Base-by-base conservation (phyloP, 306 rosid genomes). In the Fagus crenata region DNA sequence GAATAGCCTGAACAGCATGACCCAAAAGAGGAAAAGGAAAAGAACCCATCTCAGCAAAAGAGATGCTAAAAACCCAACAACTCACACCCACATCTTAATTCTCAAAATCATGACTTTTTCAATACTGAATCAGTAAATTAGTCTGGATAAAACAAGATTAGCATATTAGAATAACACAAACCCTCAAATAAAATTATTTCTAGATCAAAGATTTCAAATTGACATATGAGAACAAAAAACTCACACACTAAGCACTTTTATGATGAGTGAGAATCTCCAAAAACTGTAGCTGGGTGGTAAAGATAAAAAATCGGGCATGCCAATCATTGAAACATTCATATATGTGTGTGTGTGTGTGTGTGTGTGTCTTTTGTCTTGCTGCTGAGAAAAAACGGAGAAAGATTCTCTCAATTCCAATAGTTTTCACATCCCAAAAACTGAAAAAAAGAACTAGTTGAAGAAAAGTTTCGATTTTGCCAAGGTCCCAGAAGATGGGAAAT, bases 1-100 rank as follows among this genome's bases (percentile, higher is more conserved):
- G 55, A 67, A 78, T 46, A 58, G 69, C 75, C 81, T 65, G 72
- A 46, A 81, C 74, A 58, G 64, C 78, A 46, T 56, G 64, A 75
- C 72, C 84, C 13, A 58, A 78, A 17, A 49, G 72, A 18, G 6
- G 28, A 74, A 40, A 55, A 41, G 2, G 70, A 18, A 54, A 78
- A 73, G 8, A 64, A 67, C 69, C 69, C 60, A 33, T 12, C 28
- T 51, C 72, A 77, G 72, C 46, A 67, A 80, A 72, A 60, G n/a
- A 49, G 14, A 43, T 49, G 53, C 69, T 28, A n/a, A 43, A 65
- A 49, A 43, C 14, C 41, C 79, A 73, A 67, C 74, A 71, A 68
- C 78, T 37, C 12, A 79, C 79, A 77, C 9, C 69, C 53, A 32
- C 67, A 63, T 3, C 15, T 6, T 64, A 69, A 73, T 51, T 78